Conservation (phyloP, 2,329 filamentous ascomycete species). For the Alternaria sp. region DNA sequence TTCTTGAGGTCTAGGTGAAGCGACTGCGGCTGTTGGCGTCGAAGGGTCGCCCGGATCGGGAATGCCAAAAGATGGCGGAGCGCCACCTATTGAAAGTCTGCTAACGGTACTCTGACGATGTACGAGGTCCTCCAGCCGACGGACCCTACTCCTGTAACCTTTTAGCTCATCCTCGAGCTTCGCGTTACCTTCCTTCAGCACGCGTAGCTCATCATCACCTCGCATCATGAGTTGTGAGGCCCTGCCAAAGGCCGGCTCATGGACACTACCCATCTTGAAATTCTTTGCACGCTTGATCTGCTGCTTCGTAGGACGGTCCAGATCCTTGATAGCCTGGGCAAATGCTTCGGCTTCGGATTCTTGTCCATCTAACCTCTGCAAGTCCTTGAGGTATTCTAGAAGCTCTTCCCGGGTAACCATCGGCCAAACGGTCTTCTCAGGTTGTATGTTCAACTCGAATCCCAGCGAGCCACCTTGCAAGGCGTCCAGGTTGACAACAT, state of each 20-base stretch:
- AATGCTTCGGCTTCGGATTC: slow-evolving; percentile 74
- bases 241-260: slow-evolving; percentile 86
- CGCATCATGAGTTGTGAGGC: slow-evolving; percentile 80
- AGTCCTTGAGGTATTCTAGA: slow-evolving; percentile 72
- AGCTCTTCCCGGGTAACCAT: slow-evolving; percentile 77
- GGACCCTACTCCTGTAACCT: slow-evolving; percentile 89
- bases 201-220: slow-evolving; percentile 81
- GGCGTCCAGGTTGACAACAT: slow-evolving; percentile 72
- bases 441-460: slow-evolving; percentile 84
- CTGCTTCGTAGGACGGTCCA: slow-evolving; percentile 83
- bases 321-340: slow-evolving; percentile 76
- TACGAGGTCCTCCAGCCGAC: slow-evolving; percentile 88
- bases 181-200: slow-evolving; percentile 62
- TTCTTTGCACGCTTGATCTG: slow-evolving; percentile 87
- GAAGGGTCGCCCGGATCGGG: slow-evolving; percentile 48
- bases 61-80: slow-evolving; percentile 46
- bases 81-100: slow-evolving; percentile 62
- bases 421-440: slow-evolving; percentile 84
- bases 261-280: slow-evolving; percentile 95
- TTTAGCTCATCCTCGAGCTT: slow-evolving; percentile 70
- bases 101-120: slow-evolving; percentile 76
- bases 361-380: slow-evolving; percentile 73
- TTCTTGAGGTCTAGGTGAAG: slow-evolving; percentile 49
- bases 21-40: slow-evolving; percentile 46
- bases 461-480: slow-evolving; percentile 75